Conservation (phyloP, 805 yeast genomes). For the Grigorovia transvaalensis region DNA sequence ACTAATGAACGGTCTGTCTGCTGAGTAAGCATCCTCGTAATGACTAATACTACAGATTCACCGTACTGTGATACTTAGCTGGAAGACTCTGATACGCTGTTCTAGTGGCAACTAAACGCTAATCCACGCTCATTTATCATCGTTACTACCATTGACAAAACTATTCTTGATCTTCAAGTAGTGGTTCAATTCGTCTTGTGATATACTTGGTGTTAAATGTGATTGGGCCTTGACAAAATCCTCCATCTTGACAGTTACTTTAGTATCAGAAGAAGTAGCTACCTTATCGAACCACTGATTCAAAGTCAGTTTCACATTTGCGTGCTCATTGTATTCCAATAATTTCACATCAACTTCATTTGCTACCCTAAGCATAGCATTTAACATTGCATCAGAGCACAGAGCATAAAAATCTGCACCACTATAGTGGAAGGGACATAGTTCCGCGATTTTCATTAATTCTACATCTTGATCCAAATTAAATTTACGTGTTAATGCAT, state of each 20-base stretch:
- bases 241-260: conserved; percentile 54
- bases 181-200: conserved; percentile 76
- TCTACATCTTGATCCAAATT: conserved; percentile 50
- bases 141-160: conserved; percentile 41
- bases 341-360: conserved; percentile 60
- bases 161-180: conserved; percentile 68
- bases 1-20: not conserved
- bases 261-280: conserved; percentile 55
- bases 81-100: too few species aligned
- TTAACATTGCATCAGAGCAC: conserved; percentile 90
- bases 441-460: conserved; percentile 46
- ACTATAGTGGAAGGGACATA: conserved; percentile 82
- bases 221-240: conserved; percentile 73
- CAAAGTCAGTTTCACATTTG: conserved; percentile 42
- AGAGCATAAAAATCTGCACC: conserved; percentile 98
- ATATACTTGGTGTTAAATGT: conserved; percentile 74
- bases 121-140: not conserved
- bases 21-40: not conserved
- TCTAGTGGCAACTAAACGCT: too few species aligned
- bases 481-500: conserved; percentile 83
- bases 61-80: too few species aligned
- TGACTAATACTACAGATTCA: too few species aligned
- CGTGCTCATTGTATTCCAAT: conserved; percentile 36
- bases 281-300: conserved; percentile 87
- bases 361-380: conserved; percentile 91